Evolutionary conservation across 176 grass and related monocot genomes (phyloP).

Genomic region (Carex myosuroides): DNA sequence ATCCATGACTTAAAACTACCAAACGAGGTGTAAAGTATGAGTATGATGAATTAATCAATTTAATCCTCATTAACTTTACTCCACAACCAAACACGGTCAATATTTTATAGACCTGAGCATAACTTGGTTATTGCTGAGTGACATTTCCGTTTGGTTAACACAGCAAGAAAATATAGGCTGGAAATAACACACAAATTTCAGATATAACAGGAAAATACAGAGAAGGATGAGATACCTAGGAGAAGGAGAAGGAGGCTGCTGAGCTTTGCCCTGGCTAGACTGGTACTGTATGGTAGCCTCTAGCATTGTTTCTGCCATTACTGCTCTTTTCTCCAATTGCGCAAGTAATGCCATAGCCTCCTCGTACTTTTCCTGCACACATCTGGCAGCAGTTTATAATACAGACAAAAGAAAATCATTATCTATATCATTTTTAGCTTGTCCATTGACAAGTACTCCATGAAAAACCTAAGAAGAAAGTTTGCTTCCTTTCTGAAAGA

Average conservation of each 20-base stretch:
- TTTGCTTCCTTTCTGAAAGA: neutral
- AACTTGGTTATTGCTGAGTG: neutral
- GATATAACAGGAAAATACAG: slow-evolving; percentile 23
- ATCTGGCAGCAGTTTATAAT: slow-evolving; percentile 20
- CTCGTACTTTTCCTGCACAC: slow-evolving; percentile 77
- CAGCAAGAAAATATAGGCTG: neutral
- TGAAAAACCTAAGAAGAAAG: slow-evolving; percentile 12
- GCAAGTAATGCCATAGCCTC: slow-evolving; percentile 53
- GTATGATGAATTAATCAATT: too few species aligned
- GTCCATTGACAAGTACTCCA: slow-evolving; percentile 11
- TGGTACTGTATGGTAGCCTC: slow-evolving; percentile 97
- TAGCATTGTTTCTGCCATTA: slow-evolving; percentile 98
- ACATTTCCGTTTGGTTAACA: slow-evolving; percentile 7
- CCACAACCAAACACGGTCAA: too few species aligned
- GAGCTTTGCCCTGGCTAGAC: slow-evolving; percentile 91
- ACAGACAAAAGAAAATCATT: slow-evolving; percentile 19
- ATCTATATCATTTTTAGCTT: neutral
- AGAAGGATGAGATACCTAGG: slow-evolving; percentile 53
- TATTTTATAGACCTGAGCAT: neutral
- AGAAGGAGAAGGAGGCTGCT: slow-evolving; percentile 61
- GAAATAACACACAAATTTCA: slow-evolving; percentile 12
- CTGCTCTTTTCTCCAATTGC: slow-evolving; percentile 86
- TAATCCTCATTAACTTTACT: too few species aligned
- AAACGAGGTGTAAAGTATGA: too few species aligned
- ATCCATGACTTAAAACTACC: too few species aligned